Conservation (phyloP, 805 yeast genomes). For the Pichia heedii region DNA sequence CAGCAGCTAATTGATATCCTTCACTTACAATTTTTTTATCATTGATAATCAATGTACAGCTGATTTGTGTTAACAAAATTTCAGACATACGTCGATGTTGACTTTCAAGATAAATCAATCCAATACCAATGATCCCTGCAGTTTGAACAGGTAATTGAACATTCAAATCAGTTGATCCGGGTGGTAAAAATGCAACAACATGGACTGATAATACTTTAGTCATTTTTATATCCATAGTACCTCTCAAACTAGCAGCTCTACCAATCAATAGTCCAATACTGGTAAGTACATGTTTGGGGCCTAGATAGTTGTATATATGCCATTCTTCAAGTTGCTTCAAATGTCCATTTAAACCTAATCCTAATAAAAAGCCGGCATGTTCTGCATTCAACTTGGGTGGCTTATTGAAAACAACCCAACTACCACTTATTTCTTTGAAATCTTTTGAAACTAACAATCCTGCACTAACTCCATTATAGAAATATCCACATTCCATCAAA, state of each 20-base stretch:
- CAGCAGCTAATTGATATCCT: slow-evolving; percentile 80
- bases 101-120: slow-evolving; percentile 67
- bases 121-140: slow-evolving; percentile 87
- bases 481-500: slow-evolving; percentile 69
- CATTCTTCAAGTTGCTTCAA: slow-evolving; percentile 79
- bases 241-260: slow-evolving; percentile 79
- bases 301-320: slow-evolving; percentile 89
- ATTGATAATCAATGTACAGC: slow-evolving; percentile 41
- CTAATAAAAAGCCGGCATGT: slow-evolving; percentile 92
- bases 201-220: slow-evolving; percentile 91
- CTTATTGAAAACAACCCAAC: slow-evolving; percentile 86
- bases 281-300: slow-evolving; percentile 77
- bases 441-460: slow-evolving; percentile 65
- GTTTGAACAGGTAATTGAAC: slow-evolving; percentile 78
- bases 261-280: slow-evolving; percentile 86
- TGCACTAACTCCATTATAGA: slow-evolving; percentile 85
- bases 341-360: slow-evolving; percentile 88
- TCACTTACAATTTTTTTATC: slow-evolving; percentile 58
- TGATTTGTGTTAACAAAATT: slow-evolving; percentile 61
- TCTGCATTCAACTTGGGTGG: slow-evolving; percentile 65
- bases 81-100: slow-evolving; percentile 85
- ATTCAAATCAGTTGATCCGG: slow-evolving; percentile 83
- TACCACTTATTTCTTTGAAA: slow-evolving; percentile 66
- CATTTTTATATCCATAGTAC: slow-evolving; percentile 76
- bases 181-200: slow-evolving; percentile 82